These are phyloP conservation scores for Letharia columbiana DNA, from an alignment of 495 filamentous ascomycete genomes.

Conservation along the genomic window DNA sequence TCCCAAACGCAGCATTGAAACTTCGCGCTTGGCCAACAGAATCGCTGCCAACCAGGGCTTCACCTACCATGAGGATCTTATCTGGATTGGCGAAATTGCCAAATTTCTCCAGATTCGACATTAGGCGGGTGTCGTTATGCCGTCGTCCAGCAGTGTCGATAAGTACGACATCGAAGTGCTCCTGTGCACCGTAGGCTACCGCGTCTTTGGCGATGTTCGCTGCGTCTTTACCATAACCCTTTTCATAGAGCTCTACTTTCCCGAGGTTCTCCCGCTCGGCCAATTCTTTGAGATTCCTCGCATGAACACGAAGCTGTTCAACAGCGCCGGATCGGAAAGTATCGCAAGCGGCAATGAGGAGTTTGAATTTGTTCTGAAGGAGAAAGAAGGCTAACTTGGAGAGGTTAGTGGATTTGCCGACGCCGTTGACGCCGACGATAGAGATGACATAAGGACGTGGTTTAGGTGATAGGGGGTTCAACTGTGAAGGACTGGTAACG, in stretches of 20 bases:
- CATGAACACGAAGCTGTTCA: slow-evolving; percentile 92
- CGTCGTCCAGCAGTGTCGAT: slow-evolving; percentile 93
- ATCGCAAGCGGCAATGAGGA: slow-evolving; percentile 93
- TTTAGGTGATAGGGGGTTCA: slow-evolving; percentile 38
- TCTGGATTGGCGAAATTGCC: slow-evolving; percentile 90
- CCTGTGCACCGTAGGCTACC: slow-evolving; percentile 62
- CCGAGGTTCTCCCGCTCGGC: slow-evolving; percentile 68
- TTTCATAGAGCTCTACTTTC: slow-evolving; percentile 82
- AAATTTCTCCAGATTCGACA: slow-evolving; percentile 94
- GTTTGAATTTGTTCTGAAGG: slow-evolving; percentile 88
- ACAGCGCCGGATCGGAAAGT: slow-evolving; percentile 97
- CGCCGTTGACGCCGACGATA: slow-evolving; percentile 95
- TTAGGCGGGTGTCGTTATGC: slow-evolving; percentile 90
- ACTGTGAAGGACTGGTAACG: slow-evolving; percentile 52
- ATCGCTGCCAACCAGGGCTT: slow-evolving; percentile 91
- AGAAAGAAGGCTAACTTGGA: slow-evolving; percentile 97
- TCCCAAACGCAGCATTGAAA: slow-evolving; percentile 88
- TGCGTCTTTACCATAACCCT: slow-evolving; percentile 95
- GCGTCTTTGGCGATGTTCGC: slow-evolving; percentile 93
- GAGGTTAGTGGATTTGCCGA: slow-evolving; percentile 94
- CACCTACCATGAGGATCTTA: slow-evolving; percentile 98
- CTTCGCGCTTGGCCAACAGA: slow-evolving; percentile 90
- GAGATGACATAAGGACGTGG: slow-evolving; percentile 88
- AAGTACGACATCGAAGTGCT: slow-evolving; percentile 83
- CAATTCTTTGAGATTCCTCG: slow-evolving; percentile 80